Evolutionary conservation across 495 filamentous ascomycete species (phyloP).

Genomic region (Annulohypoxylon stygium): DNA sequence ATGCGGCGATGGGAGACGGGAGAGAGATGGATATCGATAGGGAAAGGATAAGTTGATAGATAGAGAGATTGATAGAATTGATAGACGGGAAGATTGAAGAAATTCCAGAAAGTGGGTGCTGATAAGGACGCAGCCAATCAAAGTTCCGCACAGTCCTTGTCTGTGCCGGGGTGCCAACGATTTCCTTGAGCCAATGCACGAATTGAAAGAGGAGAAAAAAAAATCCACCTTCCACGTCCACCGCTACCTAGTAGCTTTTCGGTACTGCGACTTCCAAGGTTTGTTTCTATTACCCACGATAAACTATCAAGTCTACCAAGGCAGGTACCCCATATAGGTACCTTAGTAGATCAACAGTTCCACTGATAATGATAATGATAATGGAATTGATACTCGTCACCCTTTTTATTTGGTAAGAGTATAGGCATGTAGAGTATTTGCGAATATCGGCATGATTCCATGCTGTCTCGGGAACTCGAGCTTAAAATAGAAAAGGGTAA

Average conservation of each 20-base stretch:
- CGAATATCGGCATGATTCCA: constrained; percentile 2
- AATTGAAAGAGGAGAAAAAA: constrained; percentile 23
- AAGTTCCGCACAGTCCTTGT: constrained; percentile 28
- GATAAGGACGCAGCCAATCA: constrained; percentile 45
- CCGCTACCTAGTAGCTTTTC: constrained; percentile 13
- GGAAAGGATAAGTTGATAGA: constrained; percentile 50
- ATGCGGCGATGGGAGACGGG: constrained; percentile 42
- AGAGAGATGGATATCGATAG: constrained; percentile 52
- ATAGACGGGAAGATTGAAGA: constrained; percentile 54
- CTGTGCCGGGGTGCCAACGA: constrained; percentile 26
- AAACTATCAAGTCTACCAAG: constrained; percentile 2
- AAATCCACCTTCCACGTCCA: constrained; percentile 31
- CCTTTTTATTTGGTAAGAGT: constrained; percentile 9
- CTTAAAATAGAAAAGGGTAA: neutral
- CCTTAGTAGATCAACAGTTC: constrained; percentile 13
- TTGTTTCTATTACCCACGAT: constrained; percentile 21
- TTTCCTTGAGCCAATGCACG: constrained; percentile 26
- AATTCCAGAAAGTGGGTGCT: constrained; percentile 49
- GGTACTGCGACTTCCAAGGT: constrained; percentile 8
- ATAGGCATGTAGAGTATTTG: neutral
- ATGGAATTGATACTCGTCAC: constrained; percentile 13
- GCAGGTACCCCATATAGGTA: neutral
- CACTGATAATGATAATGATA: neutral
- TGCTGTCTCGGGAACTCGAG: neutral
- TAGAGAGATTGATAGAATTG: constrained; percentile 51